Percentiles rank a stretch among this genome's conserved stretches.
phyloP scores from a whole-genome alignment of 2,329 filamentous ascomycete genomes.

The Trichophyton simii region DNA sequence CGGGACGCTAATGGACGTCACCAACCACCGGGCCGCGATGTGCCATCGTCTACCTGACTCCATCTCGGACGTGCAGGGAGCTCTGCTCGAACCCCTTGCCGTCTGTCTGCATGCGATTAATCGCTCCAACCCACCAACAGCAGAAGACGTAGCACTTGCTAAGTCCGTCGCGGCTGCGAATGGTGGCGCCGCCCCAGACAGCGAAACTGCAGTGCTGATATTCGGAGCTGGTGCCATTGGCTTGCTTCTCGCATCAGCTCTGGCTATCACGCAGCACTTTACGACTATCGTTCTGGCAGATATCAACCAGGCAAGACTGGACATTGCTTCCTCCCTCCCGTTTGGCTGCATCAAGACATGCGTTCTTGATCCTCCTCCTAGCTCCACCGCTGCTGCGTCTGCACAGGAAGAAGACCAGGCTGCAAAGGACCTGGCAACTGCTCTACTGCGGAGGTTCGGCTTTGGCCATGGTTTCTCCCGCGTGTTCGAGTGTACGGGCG shows the following conservation, averaged over 20 bases:
- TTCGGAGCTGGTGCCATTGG: constrained; percentile 52
- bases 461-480: constrained; percentile 28
- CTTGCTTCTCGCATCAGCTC: constrained; percentile 45
- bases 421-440: constrained; percentile 25
- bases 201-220: constrained; percentile 40
- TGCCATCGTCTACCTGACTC: constrained; percentile 45
- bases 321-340: constrained; percentile 38
- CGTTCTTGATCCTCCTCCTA: not conserved
- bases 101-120: constrained; percentile 49
- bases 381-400: constrained; percentile 15
- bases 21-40: constrained; percentile 50
- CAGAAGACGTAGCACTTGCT: constrained; percentile 26
- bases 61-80: constrained; percentile 44
- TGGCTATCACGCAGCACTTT: constrained; percentile 43
- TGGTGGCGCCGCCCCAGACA: constrained; percentile 13
- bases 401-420: constrained; percentile 18
- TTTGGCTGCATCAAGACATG: constrained; percentile 25
- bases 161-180: constrained; percentile 22
- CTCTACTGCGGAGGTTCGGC: constrained; percentile 19
- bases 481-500: constrained; percentile 37
- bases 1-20: constrained; percentile 50
- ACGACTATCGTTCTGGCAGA: constrained; percentile 47
- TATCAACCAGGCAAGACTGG: constrained; percentile 44
- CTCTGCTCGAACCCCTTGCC: constrained; percentile 48
- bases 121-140: constrained; percentile 38